Evolutionary conservation across 2,329 filamentous ascomycete genomes (phyloP), one percentile per base, ranked within the genome.

Genomic region (Cladosporium oxysporum): DNA sequence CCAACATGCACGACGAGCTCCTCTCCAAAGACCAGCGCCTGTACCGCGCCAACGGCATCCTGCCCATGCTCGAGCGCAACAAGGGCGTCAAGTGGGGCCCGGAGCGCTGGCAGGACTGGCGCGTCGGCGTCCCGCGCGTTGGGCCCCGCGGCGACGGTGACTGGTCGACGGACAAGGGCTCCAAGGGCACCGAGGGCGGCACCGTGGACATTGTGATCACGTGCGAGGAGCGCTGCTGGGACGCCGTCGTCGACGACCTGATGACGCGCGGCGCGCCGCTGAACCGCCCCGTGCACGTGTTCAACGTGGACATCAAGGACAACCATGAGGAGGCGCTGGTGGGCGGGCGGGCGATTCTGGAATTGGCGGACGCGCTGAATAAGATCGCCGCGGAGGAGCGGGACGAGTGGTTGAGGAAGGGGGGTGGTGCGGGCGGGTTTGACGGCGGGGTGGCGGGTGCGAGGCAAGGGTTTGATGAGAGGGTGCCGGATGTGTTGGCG

Each of bases 91-190:
- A 99, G 82, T 96, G 91, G 88, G 93, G 92, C 0, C 95, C 95
- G 0, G 95, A 99, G 80, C 88, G 95, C 66, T 99, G 96, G 90
- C 95, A 99, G 80, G 95, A 99, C 79, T 99, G 95, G 95, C 87
- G 91, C 58, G 85, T 96, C 1, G 95, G 95, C 2, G 85, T 92
- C 68, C 93, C 95, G 31, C 86, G 94, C 33, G 81, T 95, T 12
- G 90, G 94, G 55, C 21, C 58, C 58, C 44, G 35, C 31, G 59
- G 10, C 66, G 71, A 75, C 11, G 72, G 71, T 2, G 82, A 87
- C 47, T 82, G 81, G 23, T 85, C 85, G 53, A 90, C 81, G 7
- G 87, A 97, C 76, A 88, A 90, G 75, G 95, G 95, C 28, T 88
- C 88, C 66, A 78, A 85, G 21, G 95, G 95, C 18, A 91, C 91